Evolutionary conservation across 768 basidiomycete species (phyloP).

Genomic region (Lyophyllum atratum): DNA sequence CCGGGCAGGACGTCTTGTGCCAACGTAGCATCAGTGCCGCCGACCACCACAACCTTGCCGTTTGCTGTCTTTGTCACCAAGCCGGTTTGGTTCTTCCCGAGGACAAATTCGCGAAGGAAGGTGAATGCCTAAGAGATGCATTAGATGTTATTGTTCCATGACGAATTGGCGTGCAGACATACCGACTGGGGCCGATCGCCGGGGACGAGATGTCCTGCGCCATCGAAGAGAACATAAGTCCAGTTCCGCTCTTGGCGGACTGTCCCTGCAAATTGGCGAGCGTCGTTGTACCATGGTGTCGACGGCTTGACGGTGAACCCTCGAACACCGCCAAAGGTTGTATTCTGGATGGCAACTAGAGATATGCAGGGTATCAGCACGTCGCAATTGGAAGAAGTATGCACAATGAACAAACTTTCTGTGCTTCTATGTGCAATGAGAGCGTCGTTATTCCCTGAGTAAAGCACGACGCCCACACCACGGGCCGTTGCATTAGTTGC

Average conservation of each 20-base stretch:
- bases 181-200: conserved; percentile 36
- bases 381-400: not conserved
- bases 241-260: conserved; percentile 76
- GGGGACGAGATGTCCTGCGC: conserved; percentile 45
- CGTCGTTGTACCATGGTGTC: conserved; percentile 67
- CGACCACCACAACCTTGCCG: conserved; percentile 35
- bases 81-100: conserved; percentile 63
- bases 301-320: conserved; percentile 71
- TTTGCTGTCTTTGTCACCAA: conserved; percentile 40
- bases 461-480: conserved; percentile 55
- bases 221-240: conserved; percentile 49
- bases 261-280: conserved; percentile 62
- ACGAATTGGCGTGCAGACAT: conserved; percentile 14
- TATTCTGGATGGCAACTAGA: conserved; percentile 69
- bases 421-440: conserved; percentile 64
- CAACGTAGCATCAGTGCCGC: conserved; percentile 52
- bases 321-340: conserved; percentile 76
- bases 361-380: conserved; percentile 27
- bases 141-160: not conserved
- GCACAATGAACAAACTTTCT: conserved; percentile 47
- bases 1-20: conserved; percentile 52
- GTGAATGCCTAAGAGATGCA: conserved; percentile 50
- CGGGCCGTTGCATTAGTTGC: conserved; percentile 62
- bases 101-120: conserved; percentile 66
- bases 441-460: conserved; percentile 70